A percentile compares a stretch with the other conserved stretches of the same genome.
Evolutionary conservation across 2,329 filamentous ascomycete species (phyloP).

Genomic region (Lachnellula occidentalis): DNA sequence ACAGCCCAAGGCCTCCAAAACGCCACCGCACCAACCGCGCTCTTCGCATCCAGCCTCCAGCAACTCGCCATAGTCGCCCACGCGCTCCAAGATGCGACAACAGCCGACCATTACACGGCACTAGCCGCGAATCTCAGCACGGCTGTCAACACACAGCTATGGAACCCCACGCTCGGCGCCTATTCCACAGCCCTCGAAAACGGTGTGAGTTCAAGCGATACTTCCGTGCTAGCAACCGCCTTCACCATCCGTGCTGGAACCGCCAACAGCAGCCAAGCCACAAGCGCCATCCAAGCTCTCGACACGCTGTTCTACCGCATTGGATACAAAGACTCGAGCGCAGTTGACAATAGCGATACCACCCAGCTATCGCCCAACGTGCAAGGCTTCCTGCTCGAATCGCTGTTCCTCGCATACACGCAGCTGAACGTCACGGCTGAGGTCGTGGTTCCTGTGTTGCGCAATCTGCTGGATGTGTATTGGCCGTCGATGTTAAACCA

Average conservation of each 20-base stretch:
- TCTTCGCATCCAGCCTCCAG: conserved; percentile 19
- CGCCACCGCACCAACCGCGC: conserved; percentile 3
- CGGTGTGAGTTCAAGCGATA: conserved; percentile 23
- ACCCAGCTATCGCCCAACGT: conserved; percentile 41
- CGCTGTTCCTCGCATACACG: conserved; percentile 30
- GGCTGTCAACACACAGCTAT: conserved; percentile 31
- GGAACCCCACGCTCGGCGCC: conserved; percentile 29
- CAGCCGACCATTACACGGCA: conserved; percentile 21
- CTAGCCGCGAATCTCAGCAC: conserved; percentile 21
- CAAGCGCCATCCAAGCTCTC: conserved; percentile 29
- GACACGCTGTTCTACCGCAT: conserved; percentile 29
- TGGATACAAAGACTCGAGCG: conserved; percentile 33
- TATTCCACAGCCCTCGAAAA: conserved; percentile 29
- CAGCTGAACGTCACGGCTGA: conserved; percentile 18
- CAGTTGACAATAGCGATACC: conserved; percentile 10
- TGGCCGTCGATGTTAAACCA: conserved; percentile 40
- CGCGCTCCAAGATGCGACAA: conserved; percentile 28
- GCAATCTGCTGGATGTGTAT: conserved; percentile 33
- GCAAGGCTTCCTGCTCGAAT: conserved; percentile 38
- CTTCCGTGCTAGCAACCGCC: conserved; percentile 30
- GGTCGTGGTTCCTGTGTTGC: not conserved
- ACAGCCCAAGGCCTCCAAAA: conserved; percentile 3
- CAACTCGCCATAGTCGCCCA: conserved; percentile 27
- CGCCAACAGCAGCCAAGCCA: conserved; percentile 30
- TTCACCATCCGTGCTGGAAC: conserved; percentile 33